A percentile compares a stretch with the other conserved stretches of the same genome.
Evolutionary conservation across 306 rosid genomes (phyloP).

Genomic region (Quercus wislizeni): DNA sequence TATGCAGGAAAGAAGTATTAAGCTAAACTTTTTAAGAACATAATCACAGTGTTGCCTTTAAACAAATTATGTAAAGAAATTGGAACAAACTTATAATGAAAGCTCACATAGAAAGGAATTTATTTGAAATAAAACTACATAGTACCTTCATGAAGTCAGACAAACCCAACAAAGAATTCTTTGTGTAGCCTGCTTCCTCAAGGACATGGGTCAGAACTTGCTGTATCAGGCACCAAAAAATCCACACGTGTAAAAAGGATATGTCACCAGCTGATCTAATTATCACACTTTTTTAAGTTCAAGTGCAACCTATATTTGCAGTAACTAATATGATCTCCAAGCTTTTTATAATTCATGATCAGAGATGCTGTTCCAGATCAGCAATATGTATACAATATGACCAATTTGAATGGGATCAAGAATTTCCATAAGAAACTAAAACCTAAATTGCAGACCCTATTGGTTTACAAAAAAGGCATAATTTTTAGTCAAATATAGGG

Average conservation of each 20-base stretch:
- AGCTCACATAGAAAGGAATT: background rate
- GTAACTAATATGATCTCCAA: background rate
- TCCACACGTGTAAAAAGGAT: conserved; percentile 8
- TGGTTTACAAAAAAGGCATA: background rate
- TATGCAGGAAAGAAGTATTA: background rate
- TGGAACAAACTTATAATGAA: background rate
- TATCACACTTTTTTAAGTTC: conserved; percentile 6
- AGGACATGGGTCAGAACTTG: conserved; percentile 66
- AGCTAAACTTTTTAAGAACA: conserved; percentile 1
- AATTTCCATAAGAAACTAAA: background rate
- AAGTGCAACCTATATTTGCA: conserved; percentile 5
- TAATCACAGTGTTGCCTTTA: background rate
- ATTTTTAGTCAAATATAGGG: background rate
- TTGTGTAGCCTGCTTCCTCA: conserved; percentile 77
- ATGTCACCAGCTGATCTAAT: conserved; percentile 18
- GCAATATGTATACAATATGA: background rate
- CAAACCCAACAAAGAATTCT: conserved; percentile 49
- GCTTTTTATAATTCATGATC: background rate
- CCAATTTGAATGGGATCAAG: background rate
- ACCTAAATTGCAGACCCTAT: background rate
- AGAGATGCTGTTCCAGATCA: background rate
- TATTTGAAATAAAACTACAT: conserved; percentile 15
- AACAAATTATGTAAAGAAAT: background rate
- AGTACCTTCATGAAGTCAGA: conserved; percentile 75
- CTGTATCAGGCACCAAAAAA: conserved; percentile 36